A percentile compares a stretch with the other conserved stretches of the same genome.
These are phyloP conservation scores for Epicoccum sorghinum DNA, from an alignment of 2,329 filamentous ascomycete genomes.

Conservation along the genomic window DNA sequence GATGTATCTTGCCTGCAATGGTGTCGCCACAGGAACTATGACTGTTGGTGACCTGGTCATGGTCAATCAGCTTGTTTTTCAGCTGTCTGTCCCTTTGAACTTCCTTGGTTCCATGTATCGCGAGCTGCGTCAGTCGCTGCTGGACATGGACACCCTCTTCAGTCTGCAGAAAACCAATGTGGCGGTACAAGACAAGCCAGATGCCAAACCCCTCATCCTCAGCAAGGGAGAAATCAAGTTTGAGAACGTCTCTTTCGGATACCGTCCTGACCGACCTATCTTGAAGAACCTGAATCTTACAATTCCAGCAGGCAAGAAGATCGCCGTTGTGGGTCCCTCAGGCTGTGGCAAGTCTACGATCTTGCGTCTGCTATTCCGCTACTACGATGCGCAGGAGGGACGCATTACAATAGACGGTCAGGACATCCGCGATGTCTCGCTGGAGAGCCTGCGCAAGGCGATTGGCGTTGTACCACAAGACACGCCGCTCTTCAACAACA, in stretches of 20 bases:
- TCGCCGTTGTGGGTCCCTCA: constrained; percentile 92
- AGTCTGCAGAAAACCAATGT: constrained; percentile 97
- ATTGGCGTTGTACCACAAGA: constrained; percentile 98
- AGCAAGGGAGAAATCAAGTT: constrained; percentile 89
- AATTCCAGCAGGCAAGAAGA: constrained; percentile 94
- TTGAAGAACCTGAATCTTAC: constrained; percentile 82
- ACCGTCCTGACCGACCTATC: constrained; percentile 85
- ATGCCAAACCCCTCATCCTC: constrained; percentile 75
- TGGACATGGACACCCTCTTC: constrained; percentile 99
- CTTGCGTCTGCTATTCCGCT: constrained; percentile 87
- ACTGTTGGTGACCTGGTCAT: constrained; percentile 97
- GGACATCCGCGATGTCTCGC: constrained; percentile 80
- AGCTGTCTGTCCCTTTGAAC: constrained; percentile 94
- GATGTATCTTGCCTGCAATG: constrained; percentile 96
- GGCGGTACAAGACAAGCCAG: constrained; percentile 75
- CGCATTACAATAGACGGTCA: constrained; percentile 92
- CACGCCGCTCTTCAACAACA: constrained; percentile 95
- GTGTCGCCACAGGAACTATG: constrained; percentile 78
- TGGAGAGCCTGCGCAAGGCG: constrained; percentile 80
- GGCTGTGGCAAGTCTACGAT: constrained; percentile 97
- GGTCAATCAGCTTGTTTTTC: constrained; percentile 98
- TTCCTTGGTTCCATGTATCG: constrained; percentile 98
- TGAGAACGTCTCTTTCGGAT: constrained; percentile 94
- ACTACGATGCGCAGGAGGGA: constrained; percentile 85
- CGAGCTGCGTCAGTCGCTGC: constrained; percentile 88